Base-by-base conservation (phyloP, 805 yeast genomes). In the Yarrowia sp. region DNA sequence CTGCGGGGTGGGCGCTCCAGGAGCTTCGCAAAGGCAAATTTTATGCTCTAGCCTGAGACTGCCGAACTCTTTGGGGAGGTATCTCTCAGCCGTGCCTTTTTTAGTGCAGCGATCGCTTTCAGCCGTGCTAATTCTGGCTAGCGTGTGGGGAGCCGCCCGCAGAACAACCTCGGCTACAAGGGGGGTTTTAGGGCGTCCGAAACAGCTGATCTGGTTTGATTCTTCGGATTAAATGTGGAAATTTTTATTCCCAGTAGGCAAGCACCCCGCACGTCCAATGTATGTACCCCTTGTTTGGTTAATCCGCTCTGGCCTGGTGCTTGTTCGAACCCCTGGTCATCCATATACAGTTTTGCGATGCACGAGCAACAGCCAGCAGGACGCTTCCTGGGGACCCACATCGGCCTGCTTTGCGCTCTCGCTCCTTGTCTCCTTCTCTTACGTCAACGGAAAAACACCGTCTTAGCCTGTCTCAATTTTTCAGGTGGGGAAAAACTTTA, bases 11-110 rank as follows among this genome's bases (percentile, higher is more conserved):
- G 19, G 17, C 19, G 7, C 44, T 40, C 44, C 19, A 40, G 30
- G 10, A 9, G 52, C 19, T 47, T 14, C 34, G 13, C 52, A 47
- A 47, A 47, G 38, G 17, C 36, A 30, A 30, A 30, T 15, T 47
- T n/a, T 47, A 30, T 24, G 50, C 52, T 30, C 52, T 49, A 17
- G 50, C 40, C 39, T 49, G 39, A 49, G 55, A 33, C 55, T 46
- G 50, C 55, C 55, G n/a, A 20, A 46, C 19, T 12, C 17, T 46
- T 46, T 44, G 15, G 36, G n/a, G 20, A 24, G 24, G 20, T 20
- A 34, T 17, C 55, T 15, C 40, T 17, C 55, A 49, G 55, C 55
- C 55, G 55, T 34, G 55, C 55, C 38, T 7, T 40, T 47, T 24
- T 47, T 34, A 34, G 34, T 46, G 43, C 43, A 40, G 42, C 43